These are phyloP conservation scores for Psilocybe subaeruginosa DNA, from an alignment of 768 basidiomycete species.

Conservation along the genomic window DNA sequence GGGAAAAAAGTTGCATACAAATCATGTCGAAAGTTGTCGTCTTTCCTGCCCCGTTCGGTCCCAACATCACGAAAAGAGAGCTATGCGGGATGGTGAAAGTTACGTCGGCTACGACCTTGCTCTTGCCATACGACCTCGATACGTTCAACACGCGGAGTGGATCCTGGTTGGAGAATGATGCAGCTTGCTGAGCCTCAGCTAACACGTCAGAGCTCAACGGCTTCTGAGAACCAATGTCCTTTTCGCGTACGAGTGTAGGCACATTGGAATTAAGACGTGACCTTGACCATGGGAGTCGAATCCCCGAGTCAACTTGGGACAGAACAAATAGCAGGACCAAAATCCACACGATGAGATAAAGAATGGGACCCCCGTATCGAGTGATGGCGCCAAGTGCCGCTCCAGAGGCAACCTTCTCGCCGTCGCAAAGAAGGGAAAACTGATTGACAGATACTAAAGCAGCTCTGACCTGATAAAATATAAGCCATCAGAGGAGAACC, in stretches of 20 bases:
- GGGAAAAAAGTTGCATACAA: slow-evolving; percentile 42
- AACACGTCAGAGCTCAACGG: slow-evolving; percentile 5
- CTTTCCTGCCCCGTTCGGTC: slow-evolving; percentile 85
- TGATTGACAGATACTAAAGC: slow-evolving; percentile 76
- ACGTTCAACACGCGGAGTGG: slow-evolving; percentile 64
- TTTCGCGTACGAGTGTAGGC: not conserved
- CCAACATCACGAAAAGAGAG: slow-evolving; percentile 71
- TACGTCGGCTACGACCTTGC: slow-evolving; percentile 72
- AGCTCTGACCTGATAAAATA: slow-evolving; percentile 55
- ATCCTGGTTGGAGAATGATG: slow-evolving; percentile 48
- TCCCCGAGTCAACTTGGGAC: slow-evolving; percentile 73
- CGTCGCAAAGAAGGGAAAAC: slow-evolving; percentile 74
- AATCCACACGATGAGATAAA: slow-evolving; percentile 67
- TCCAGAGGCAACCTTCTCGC: slow-evolving; percentile 46
- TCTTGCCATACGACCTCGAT: slow-evolving; percentile 59
- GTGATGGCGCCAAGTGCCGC: slow-evolving; percentile 54
- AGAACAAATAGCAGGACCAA: slow-evolving; percentile 64
- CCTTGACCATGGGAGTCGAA: slow-evolving; percentile 44
- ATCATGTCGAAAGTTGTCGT: slow-evolving; percentile 84
- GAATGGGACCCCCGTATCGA: slow-evolving; percentile 74
- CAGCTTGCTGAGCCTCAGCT: slow-evolving; percentile 41
- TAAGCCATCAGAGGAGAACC: not conserved
- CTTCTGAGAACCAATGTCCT: not conserved
- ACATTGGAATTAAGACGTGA: not conserved
- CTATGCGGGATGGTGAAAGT: slow-evolving; percentile 65